Evolutionary conservation across 1,284 basidiomycete genomes (phyloP), one percentile per base, ranked within the genome.

Genomic region (Termitomyces sp.): DNA sequence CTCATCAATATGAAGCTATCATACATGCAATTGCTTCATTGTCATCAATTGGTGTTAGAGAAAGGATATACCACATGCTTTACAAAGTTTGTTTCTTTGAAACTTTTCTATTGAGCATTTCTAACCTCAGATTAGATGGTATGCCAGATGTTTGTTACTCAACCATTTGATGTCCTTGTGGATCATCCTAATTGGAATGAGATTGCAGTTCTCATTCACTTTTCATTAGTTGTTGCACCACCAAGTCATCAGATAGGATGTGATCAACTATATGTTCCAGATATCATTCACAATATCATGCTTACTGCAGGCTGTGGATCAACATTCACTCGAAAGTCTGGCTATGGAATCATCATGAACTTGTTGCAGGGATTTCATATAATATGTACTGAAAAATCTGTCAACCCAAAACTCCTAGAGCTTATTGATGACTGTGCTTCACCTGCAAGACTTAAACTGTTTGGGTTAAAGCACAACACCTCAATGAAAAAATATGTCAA

Each of bases 101-200:
- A 30, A 43, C 31, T 21, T 31, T 31, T 5, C 37, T 16, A 42
- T 18, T n/a, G n/a, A n/a, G 14, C 5, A 13, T 19, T 46, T 50
- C 55, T 58, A 21, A 64, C 52, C 24, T 31, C 35, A 40, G 41
- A 50, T 0, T 52, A 89, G 86, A 83, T 83, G 18, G 76, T 93
- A 52, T 83, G 83, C 39, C 79, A 90, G 78, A 73, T 88, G 1
- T 83, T 86, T 44, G 74, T 81, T 39, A 75, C 46, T 3, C 50
- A 53, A 30, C 50, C 82, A 1, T 80, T 83, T 37, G 71, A 61
- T 49, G 64, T 77, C 9, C 75, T 93, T 2, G 73, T 78, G 1
- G 84, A 91, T 40, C 90, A 89, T 66, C 69, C 78, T 1, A 82
- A 86, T 55, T 94, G 91, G 90, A 82, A 79, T 55, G 92, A 95